A percentile compares a stretch with the other conserved stretches of the same genome.
These are phyloP conservation scores for Yamadazyma tumulicola DNA, from an alignment of 805 yeast species.

Conservation along the genomic window DNA sequence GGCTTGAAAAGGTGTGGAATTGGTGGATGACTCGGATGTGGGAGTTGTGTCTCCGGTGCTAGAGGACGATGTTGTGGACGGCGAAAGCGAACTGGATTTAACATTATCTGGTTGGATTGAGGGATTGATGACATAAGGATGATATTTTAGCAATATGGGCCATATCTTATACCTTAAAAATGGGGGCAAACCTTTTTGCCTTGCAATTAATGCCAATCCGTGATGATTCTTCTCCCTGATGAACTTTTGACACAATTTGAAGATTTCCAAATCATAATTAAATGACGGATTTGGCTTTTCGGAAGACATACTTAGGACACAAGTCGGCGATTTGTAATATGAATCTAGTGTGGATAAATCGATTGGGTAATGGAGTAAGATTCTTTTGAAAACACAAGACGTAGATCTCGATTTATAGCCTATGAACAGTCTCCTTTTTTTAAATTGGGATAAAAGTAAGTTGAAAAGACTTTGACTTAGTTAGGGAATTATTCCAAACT, in stretches of 20 bases:
- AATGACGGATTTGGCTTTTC: constrained; percentile 21
- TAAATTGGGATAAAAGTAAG: too few relatives aligned
- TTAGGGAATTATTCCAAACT: too few relatives aligned
- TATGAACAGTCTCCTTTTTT: too few relatives aligned
- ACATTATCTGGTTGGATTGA: constrained; percentile 60
- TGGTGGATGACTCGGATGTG: background rate
- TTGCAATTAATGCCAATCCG: constrained; percentile 73
- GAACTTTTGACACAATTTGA: constrained; percentile 53
- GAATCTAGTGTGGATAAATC: background rate
- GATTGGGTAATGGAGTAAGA: too few relatives aligned
- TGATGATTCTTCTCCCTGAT: constrained; percentile 61
- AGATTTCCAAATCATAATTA: constrained; percentile 42
- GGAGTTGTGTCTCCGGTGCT: background rate
- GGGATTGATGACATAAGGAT: constrained; percentile 81
- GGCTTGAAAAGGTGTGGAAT: background rate
- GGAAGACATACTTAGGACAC: constrained; percentile 4
- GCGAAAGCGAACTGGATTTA: constrained; percentile 2
- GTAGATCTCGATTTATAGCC: too few relatives aligned
- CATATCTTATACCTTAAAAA: constrained; percentile 72
- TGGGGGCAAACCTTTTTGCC: constrained; percentile 85
- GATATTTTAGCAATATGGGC: constrained; percentile 79
- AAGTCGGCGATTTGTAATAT: background rate
- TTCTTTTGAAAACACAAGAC: too few relatives aligned
- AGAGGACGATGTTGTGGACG: background rate
- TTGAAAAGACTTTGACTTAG: too few relatives aligned